These are phyloP conservation scores for Leishmania guyanensis DNA, from an alignment of 208 protist genomes.

Conservation along the genomic window DNA sequence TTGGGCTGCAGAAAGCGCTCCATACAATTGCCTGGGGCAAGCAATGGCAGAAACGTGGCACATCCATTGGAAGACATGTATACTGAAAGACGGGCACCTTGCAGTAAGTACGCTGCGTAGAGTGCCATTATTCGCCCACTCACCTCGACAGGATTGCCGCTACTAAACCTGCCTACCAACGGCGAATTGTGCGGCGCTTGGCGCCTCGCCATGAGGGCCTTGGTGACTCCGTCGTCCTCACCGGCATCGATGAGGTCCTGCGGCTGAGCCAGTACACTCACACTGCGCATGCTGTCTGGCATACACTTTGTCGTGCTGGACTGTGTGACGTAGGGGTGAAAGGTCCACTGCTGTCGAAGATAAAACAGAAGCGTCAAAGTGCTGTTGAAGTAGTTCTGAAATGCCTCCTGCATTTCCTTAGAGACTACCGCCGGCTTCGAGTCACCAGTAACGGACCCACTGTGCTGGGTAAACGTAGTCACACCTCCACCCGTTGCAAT, in stretches of 20 bases:
- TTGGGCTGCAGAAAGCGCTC: slow-evolving; percentile 52
- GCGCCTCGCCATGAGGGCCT: slow-evolving; percentile 42
- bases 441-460: slow-evolving; percentile 10
- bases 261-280: slow-evolving; percentile 55
- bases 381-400: slow-evolving; percentile 31
- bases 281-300: slow-evolving; percentile 32
- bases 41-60: slow-evolving; percentile 65
- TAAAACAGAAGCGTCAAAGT: slow-evolving; percentile 30
- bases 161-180: slow-evolving; percentile 42
- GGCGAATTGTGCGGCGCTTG: slow-evolving; percentile 29
- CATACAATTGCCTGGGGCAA: slow-evolving; percentile 48
- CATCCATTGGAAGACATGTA: slow-evolving; percentile 51
- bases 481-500: not conserved
- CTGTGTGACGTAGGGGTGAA: slow-evolving; percentile 35
- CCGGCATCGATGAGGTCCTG: slow-evolving; percentile 50
- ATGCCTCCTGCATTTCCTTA: slow-evolving; percentile 28
- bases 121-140: slow-evolving; percentile 70
- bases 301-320: slow-evolving; percentile 26
- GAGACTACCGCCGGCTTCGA: slow-evolving; percentile 19
- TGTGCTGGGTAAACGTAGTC: slow-evolving; percentile 6
- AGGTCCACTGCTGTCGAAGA: slow-evolving; percentile 31
- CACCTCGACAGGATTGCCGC: slow-evolving; percentile 33
- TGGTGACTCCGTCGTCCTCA: slow-evolving; percentile 74
- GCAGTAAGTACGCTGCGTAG: slow-evolving; percentile 72
- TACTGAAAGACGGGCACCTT: slow-evolving; percentile 72